Conservation (phyloP, 345 rosid genomes). For the Syzygium aqueum region DNA sequence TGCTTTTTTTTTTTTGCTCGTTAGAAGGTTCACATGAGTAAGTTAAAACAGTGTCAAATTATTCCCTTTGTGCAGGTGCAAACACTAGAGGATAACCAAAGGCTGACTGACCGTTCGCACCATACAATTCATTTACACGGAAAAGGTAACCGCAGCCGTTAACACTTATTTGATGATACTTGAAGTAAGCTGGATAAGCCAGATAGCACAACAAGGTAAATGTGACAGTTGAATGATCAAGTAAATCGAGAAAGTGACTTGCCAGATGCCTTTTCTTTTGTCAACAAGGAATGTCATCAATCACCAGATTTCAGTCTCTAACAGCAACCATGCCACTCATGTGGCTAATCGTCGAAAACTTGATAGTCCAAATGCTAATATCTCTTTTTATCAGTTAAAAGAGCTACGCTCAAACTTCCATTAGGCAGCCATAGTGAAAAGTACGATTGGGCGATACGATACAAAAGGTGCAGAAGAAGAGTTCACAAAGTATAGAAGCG, state of each 20-base stretch:
- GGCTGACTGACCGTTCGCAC: background rate
- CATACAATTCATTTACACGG: background rate
- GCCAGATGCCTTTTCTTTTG: background rate
- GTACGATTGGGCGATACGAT: background rate
- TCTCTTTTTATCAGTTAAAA: background rate
- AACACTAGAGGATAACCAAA: background rate
- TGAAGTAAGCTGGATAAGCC: background rate
- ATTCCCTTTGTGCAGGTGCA: background rate
- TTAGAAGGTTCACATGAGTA: background rate
- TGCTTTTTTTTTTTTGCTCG: background rate
- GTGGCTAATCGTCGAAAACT: background rate
- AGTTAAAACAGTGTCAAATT: background rate
- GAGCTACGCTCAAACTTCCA: background rate
- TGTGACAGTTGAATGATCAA: background rate
- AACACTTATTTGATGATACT: background rate
- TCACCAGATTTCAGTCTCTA: background rate
- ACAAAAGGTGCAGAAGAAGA: background rate
- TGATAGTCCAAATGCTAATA: background rate
- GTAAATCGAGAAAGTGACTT: background rate
- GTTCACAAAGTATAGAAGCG: background rate
- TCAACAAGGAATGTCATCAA: background rate
- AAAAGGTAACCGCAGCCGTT: background rate
- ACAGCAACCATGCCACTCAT: background rate
- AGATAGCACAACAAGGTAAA: background rate
- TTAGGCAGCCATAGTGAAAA: background rate